Conservation (phyloP, 2,329 filamentous ascomycete genomes). For the Hypoxylon sp. region DNA sequence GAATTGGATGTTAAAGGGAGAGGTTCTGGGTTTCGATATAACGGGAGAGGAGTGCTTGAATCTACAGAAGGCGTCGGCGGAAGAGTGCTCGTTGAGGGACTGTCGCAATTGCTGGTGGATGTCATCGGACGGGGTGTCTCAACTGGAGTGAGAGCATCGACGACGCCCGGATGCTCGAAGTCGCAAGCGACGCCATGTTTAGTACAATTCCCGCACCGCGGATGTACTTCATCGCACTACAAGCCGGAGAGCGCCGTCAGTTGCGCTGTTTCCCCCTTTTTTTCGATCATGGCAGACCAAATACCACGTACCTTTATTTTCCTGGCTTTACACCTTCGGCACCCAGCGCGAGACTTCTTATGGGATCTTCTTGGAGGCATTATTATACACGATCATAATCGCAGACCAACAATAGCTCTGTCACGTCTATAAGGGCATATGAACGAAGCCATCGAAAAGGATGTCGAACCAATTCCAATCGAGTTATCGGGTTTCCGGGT, state of each 20-base stretch:
- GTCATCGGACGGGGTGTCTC: conserved; percentile 55
- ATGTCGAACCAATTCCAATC: conserved; percentile 16
- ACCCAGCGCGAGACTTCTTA: conserved; percentile 79
- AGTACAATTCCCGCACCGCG: conserved; percentile 75
- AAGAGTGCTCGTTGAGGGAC: conserved; percentile 49
- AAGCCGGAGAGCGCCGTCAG: conserved; percentile 19
- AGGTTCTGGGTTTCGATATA: conserved; percentile 56
- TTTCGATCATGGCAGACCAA: neutral
- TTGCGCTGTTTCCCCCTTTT: conserved; percentile 24
- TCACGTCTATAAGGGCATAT: conserved; percentile 36
- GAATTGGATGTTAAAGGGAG: conserved; percentile 56
- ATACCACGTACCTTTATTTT: conserved; percentile 74
- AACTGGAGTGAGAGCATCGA: conserved; percentile 61
- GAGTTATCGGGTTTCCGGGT: conserved; percentile 26
- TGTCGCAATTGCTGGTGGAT: conserved; percentile 52
- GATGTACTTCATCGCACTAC: conserved; percentile 77
- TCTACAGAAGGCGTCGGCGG: conserved; percentile 47
- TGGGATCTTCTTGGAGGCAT: conserved; percentile 78
- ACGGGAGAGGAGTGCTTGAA: conserved; percentile 55
- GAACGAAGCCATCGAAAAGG: conserved; percentile 44
- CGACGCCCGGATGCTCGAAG: conserved; percentile 69
- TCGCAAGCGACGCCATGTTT: conserved; percentile 78
- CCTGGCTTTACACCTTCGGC: conserved; percentile 74
- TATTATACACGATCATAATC: conserved; percentile 45
- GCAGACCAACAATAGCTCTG: conserved; percentile 19